These are phyloP conservation scores for Paramecium sonneborni DNA, from an alignment of 73 alveolate species.

Conservation along the genomic window DNA sequence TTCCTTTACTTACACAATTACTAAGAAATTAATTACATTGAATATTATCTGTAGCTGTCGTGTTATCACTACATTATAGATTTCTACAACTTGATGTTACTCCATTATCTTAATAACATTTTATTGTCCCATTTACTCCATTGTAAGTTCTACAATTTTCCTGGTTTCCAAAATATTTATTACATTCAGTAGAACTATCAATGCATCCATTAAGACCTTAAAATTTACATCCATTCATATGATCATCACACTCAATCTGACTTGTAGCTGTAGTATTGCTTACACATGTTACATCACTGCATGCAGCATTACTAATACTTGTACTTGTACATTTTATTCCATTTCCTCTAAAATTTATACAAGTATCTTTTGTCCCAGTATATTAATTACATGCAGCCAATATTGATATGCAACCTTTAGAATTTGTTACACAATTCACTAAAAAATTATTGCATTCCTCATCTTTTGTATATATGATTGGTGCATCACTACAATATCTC, in stretches of 20 bases:
- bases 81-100: background rate
- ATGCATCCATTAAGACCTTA: slow-evolving; percentile 1
- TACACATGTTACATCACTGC: background rate
- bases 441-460: background rate
- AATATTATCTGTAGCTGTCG: background rate
- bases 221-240: slow-evolving; percentile 2
- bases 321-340: background rate
- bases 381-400: background rate
- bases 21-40: background rate
- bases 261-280: background rate
- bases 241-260: background rate
- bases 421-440: background rate
- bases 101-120: background rate
- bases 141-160: background rate
- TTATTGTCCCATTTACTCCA: slow-evolving; percentile 18
- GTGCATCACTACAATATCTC: slow-evolving; percentile 38
- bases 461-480: background rate
- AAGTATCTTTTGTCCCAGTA: background rate
- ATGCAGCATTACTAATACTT: background rate
- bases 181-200: background rate
- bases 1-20: slow-evolving; percentile 15
- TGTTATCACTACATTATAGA: background rate
- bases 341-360: background rate
- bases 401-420: background rate
- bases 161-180: background rate